Evolutionary conservation across 495 filamentous ascomycete species (phyloP).

Genomic region (Aspergillus nanangensis): DNA sequence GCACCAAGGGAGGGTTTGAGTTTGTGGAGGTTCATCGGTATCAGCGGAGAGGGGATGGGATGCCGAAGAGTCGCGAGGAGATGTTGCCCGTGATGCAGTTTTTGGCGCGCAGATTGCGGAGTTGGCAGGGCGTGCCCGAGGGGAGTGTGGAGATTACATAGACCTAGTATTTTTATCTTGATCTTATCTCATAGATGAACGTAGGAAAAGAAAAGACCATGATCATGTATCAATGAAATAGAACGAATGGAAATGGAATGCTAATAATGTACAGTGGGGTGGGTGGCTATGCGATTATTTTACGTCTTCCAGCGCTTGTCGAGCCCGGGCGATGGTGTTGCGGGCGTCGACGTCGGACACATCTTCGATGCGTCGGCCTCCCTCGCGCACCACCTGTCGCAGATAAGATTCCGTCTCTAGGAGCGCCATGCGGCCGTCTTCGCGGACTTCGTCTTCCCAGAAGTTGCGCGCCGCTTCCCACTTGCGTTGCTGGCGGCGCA

Average conservation of each 20-base stretch:
- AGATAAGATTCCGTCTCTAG: slow-evolving; percentile 63
- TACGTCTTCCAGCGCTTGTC: slow-evolving; percentile 50
- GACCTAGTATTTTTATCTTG: not conserved
- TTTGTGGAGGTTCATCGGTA: slow-evolving; percentile 72
- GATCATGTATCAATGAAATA: too few relatives aligned
- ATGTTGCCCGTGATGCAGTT: slow-evolving; percentile 93
- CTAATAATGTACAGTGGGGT: too few relatives aligned
- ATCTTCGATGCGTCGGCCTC: slow-evolving; percentile 30
- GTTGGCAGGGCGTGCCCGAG: slow-evolving; percentile 55
- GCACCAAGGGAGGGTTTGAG: slow-evolving; percentile 63
- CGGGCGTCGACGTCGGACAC: slow-evolving; percentile 42
- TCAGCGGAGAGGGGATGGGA: slow-evolving; percentile 68
- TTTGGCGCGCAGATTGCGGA: slow-evolving; percentile 72
- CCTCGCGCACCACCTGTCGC: slow-evolving; percentile 49
- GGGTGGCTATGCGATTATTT: too few relatives aligned
- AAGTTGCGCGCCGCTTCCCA: slow-evolving; percentile 68
- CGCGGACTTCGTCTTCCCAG: slow-evolving; percentile 75
- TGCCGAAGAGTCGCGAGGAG: slow-evolving; percentile 81
- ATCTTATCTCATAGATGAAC: too few relatives aligned
- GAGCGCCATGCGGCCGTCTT: slow-evolving; percentile 73
- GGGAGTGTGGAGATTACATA: slow-evolving; percentile 53
- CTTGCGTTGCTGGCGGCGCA: slow-evolving; percentile 68
- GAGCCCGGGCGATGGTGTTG: slow-evolving; percentile 46
- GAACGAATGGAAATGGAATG: not conserved
- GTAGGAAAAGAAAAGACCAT: too few relatives aligned